phyloP scores from a whole-genome alignment of 805 yeast genomes.

The Wickerhamiella allomyrinae region DNA sequence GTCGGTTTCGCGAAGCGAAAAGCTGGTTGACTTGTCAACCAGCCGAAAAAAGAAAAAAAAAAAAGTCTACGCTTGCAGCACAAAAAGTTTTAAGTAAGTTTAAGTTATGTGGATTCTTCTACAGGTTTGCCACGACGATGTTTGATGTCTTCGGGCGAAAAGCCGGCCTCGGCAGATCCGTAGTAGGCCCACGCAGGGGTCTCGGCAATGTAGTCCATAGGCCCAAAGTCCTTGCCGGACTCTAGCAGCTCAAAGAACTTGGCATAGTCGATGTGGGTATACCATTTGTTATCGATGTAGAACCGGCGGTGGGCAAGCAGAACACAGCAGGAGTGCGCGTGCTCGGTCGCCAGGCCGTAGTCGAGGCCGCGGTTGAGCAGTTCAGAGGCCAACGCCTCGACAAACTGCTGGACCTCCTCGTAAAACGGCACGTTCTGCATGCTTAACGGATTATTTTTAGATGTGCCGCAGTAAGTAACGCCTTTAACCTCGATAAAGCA shows the following conservation, averaged over 20 bases:
- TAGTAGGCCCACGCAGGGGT: constrained; percentile 89
- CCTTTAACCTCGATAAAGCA: constrained; percentile 88
- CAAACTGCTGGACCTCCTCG: constrained; percentile 75
- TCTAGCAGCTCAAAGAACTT: constrained; percentile 57
- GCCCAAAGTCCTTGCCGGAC: constrained; percentile 52
- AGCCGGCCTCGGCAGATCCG: constrained; percentile 77
- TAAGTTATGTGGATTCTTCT: too few relatives aligned
- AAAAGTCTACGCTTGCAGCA: too few relatives aligned
- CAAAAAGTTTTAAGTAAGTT: too few relatives aligned
- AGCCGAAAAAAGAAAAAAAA: too few relatives aligned
- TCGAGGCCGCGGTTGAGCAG: constrained; percentile 50
- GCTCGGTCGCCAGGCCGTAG: constrained; percentile 85
- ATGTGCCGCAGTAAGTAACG: constrained; percentile 89
- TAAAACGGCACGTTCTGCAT: constrained; percentile 94
- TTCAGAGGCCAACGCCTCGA: constrained; percentile 44
- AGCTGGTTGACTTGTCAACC: too few relatives aligned
- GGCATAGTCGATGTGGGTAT: constrained; percentile 76
- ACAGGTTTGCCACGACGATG: constrained; percentile 29
- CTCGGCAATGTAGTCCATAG: constrained; percentile 63
- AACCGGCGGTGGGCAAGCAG: constrained; percentile 66
- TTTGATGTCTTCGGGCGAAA: constrained; percentile 68
- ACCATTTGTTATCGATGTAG: constrained; percentile 60
- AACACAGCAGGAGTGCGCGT: constrained; percentile 88
- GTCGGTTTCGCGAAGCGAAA: too few relatives aligned
- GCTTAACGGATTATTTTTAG: constrained; percentile 79